Evolutionary conservation across 257 asterid genomes (phyloP), one percentile per base, ranked within the genome.

Genomic region (Fraxinus cuspidata): DNA sequence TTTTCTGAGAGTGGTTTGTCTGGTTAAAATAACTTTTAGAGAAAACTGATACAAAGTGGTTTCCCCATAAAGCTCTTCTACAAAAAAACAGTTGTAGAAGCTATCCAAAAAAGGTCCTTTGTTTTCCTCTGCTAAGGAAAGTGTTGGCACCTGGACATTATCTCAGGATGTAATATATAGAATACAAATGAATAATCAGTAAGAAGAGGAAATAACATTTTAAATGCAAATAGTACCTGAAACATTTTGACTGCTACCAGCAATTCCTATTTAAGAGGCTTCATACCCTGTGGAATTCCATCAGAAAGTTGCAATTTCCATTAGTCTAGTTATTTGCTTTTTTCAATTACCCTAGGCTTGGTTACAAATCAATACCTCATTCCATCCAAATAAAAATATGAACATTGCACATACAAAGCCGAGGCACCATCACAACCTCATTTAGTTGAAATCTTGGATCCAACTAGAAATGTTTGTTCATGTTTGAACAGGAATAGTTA

Each of bases 201-300:
- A n/a, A 47, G 18, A 69, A n/a, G 21, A 15, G 58, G 67, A 65
- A 53, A 58, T 65, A 74, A 74, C 21, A 71, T 19, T 42, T 18
- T 34, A 64, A 70, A 70, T 66, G 79, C 73, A 77, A 53, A 72
- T 69, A 27, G 68, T 83, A 84, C 89, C 92, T 77, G 83, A 75
- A 81, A 82, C 37, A 67, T 71, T 19, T 44, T 29, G 21, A 44
- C 56, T 44, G 73, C 78, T 18, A 75, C 73, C 72, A 29, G 72
- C 44, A 38, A 58, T 40, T 83, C 81, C 83, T 88, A 88, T 80
- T 86, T 88, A 79, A 88, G 92, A 29, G 88, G 90, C 87, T 81
- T 88, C 86, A 86, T 71, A 68, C 90, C 90, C 92, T 88, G 76
- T 23, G 32, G 66, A 29, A 78, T 68, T 72, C 47, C 73, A 76